These are phyloP conservation scores for Pyrenopolyporus hunteri DNA, from an alignment of 495 filamentous ascomycete species.

Conservation along the genomic window DNA sequence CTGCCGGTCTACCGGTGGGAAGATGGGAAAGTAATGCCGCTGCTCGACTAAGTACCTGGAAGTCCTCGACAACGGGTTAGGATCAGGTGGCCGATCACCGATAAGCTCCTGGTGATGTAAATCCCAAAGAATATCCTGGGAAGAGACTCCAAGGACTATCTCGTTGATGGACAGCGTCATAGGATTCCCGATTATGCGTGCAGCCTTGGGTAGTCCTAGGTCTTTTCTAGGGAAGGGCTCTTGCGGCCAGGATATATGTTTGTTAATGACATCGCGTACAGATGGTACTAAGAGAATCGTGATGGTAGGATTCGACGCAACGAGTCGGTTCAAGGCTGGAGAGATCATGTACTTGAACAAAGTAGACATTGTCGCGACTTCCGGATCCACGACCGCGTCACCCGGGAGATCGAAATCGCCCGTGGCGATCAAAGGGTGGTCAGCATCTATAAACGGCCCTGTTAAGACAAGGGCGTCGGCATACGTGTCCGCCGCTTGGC, in stretches of 20 bases:
- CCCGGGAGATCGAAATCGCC: constrained; percentile 92
- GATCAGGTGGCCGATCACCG: constrained; percentile 55
- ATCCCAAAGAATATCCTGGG: constrained; percentile 82
- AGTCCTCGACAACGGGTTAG: constrained; percentile 68
- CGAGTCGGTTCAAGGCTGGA: constrained; percentile 67
- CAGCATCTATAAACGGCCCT: constrained; percentile 88
- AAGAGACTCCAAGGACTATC: constrained; percentile 75
- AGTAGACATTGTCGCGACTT: constrained; percentile 77
- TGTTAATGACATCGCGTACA: constrained; percentile 80
- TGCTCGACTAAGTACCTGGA: constrained; percentile 82
- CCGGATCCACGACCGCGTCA: constrained; percentile 67
- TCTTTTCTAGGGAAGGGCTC: constrained; percentile 74
- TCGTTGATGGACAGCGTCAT: constrained; percentile 88
- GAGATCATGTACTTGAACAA: constrained; percentile 83
- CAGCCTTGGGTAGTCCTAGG: constrained; percentile 74
- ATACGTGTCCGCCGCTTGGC: constrained; percentile 71
- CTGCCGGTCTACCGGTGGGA: constrained; percentile 73
- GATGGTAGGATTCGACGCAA: constrained; percentile 70
- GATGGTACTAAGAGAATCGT: constrained; percentile 84
- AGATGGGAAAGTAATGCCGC: constrained; percentile 86
- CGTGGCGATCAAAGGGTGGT: constrained; percentile 85
- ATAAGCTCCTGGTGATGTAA: constrained; percentile 77
- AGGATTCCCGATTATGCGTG: constrained; percentile 81
- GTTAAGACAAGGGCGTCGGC: constrained; percentile 81
- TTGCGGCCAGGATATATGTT: constrained; percentile 90